These are phyloP conservation scores for Russula sp. DNA, from an alignment of 768 basidiomycete species.

Conservation along the genomic window DNA sequence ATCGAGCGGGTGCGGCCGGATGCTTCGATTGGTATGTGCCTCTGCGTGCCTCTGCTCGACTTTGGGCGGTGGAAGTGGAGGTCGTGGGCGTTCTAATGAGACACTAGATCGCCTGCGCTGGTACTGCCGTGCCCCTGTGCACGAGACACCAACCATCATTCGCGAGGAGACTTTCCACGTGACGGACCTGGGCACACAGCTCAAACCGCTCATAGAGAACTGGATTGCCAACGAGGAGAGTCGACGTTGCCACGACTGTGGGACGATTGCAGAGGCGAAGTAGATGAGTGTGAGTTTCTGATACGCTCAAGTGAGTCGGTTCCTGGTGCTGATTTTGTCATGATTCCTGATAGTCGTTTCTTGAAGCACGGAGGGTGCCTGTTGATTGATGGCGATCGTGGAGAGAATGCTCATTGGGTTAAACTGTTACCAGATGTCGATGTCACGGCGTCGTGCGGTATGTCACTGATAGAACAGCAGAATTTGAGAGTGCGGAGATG, in stretches of 20 bases:
- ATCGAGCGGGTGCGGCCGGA: slow-evolving; percentile 78
- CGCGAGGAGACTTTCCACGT: slow-evolving; percentile 82
- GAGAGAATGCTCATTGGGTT: background rate
- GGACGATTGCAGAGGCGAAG: slow-evolving; percentile 51
- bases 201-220: slow-evolving; percentile 82
- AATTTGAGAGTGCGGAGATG: background rate
- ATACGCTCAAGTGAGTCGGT: background rate
- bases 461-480: background rate
- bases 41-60: background rate
- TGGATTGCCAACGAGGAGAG: slow-evolving; percentile 67
- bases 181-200: slow-evolving; percentile 85
- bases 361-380: background rate
- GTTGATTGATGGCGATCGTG: background rate
- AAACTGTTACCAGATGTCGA: background rate
- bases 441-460: background rate
- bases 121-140: slow-evolving; percentile 70
- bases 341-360: background rate
- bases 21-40: slow-evolving; percentile 58
- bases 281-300: slow-evolving; percentile 20
- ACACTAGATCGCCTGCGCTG: slow-evolving; percentile 77
- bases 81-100: background rate
- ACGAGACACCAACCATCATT: slow-evolving; percentile 64
- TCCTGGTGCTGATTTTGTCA: background rate
- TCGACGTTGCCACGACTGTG: slow-evolving; percentile 68
- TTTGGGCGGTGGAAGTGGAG: background rate